These are phyloP conservation scores for Teunomyces stri DNA, from an alignment of 805 yeast genomes.

Conservation along the genomic window DNA sequence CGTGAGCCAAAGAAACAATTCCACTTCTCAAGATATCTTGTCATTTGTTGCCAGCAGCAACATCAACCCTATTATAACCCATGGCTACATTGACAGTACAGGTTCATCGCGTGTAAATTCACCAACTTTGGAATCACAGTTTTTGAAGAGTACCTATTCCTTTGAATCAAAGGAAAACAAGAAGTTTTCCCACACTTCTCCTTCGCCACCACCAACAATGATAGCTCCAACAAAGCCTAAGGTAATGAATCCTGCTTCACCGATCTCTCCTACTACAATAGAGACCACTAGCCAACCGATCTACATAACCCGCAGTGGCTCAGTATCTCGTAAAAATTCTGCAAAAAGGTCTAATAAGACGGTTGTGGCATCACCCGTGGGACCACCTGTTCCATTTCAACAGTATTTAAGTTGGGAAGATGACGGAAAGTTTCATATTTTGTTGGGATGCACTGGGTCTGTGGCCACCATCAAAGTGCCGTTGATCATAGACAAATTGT, in stretches of 20 bases:
- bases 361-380: conserved; percentile 53
- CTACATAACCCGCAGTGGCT: conserved; percentile 11
- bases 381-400: conserved; percentile 72
- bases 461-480: conserved; percentile 96
- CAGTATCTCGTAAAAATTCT: conserved; percentile 20
- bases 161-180: conserved; percentile 4
- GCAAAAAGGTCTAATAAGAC: conserved; percentile 44
- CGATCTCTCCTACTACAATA: conserved; percentile 2
- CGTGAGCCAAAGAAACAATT: conserved; percentile 6
- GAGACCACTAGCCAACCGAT: conserved; percentile 18
- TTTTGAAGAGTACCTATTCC: conserved; percentile 7
- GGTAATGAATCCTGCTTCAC: neutral
- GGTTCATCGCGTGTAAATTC: conserved; percentile 17
- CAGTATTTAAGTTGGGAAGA: conserved; percentile 70
- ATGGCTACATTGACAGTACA: conserved; percentile 9
- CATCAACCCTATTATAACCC: conserved; percentile 3
- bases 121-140: conserved; percentile 16
- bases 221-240: conserved; percentile 9
- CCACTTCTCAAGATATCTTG: conserved; percentile 8
- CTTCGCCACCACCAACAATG: conserved; percentile 4
- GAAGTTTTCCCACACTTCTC: neutral
- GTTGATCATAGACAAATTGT: conserved; percentile 78
- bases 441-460: conserved; percentile 92
- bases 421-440: conserved; percentile 82
- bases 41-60: conserved; percentile 7